Evolutionary conservation across 257 asterid genomes (phyloP).

Genomic region (Solanum microdontum): DNA sequence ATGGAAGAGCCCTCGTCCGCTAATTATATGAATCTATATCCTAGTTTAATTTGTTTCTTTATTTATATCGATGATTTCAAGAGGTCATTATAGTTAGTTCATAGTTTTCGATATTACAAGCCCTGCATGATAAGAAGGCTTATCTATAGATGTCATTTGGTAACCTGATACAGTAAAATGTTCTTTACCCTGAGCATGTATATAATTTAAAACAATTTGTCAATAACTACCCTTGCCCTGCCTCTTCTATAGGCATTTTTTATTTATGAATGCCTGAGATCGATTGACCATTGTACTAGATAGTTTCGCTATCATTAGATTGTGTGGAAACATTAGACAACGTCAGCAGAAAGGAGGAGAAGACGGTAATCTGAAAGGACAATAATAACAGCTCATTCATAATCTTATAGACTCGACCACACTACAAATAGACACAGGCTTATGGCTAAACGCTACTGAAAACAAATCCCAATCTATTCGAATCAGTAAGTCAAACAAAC

Average conservation of each 20-base stretch:
- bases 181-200: neutral
- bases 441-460: neutral
- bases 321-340: no score
- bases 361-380: neutral
- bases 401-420: neutral
- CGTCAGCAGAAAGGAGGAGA: no score
- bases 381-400: neutral
- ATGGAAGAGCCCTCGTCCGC: slow-evolving; percentile 67
- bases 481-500: neutral
- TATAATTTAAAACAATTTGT: neutral
- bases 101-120: no score
- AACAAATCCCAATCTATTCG: neutral
- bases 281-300: neutral
- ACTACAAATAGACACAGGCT: neutral
- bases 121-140: no score
- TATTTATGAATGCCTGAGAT: neutral
- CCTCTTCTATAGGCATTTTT: neutral
- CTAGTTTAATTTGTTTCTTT: no score
- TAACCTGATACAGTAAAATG: no score
- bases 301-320: neutral
- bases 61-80: no score
- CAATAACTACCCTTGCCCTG: neutral
- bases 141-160: no score
- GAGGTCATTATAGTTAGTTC: no score
- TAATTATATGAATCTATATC: slow-evolving; percentile 4